Evolutionary conservation across 2,329 filamentous ascomycete genomes (phyloP), one percentile per base, ranked within the genome.

Genomic region (Decorospora gaudefroyi): DNA sequence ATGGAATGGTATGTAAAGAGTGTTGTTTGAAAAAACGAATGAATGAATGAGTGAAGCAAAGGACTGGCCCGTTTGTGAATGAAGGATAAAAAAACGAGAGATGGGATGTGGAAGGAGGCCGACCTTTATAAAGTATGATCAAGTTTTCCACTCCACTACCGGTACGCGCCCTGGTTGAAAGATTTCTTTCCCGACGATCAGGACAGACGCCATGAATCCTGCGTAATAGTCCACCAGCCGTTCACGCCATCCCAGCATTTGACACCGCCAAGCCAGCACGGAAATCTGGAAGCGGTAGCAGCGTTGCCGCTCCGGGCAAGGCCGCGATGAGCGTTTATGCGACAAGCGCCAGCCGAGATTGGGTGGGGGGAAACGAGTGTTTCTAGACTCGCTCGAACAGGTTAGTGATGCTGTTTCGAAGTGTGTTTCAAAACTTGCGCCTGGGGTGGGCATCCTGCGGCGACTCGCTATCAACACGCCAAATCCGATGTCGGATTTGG

Each of bases 51-150:
- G n/a, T 43, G 18, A 36, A 49, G 35, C 30, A 49, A 46, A 59
- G 52, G 54, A 55, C 57, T 59, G 51, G 55, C 51, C 52, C 38
- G 51, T 51, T 58, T 44, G n/a, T n/a, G n/a, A n/a, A n/a, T n/a
- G 50, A 55, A 53, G 53, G 41, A 52, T 46, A 36, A 43, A 46
- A 17, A 15, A 10, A 15, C 15, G 16, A 18, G 23, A 30, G 21
- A 6, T 23, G 34, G 26, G 13, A 27, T 22, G 32, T 30, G 22
- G n/a, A n/a, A 39, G 46, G 41, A 18, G 42, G 8, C 25, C 41
- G 19, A 21, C 41, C 31, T 33, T 38, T 54, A 49, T 56, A 58
- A 51, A 45, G 12, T 9, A 5, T 12, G 16, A 12, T 30, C 15
- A 12, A n/a, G 34, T n/a, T n/a, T n/a, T n/a, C n/a, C n/a, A n/a